These are phyloP conservation scores for Cyanodermella asteris DNA, from an alignment of 2,329 filamentous ascomycete genomes.

Conservation along the genomic window DNA sequence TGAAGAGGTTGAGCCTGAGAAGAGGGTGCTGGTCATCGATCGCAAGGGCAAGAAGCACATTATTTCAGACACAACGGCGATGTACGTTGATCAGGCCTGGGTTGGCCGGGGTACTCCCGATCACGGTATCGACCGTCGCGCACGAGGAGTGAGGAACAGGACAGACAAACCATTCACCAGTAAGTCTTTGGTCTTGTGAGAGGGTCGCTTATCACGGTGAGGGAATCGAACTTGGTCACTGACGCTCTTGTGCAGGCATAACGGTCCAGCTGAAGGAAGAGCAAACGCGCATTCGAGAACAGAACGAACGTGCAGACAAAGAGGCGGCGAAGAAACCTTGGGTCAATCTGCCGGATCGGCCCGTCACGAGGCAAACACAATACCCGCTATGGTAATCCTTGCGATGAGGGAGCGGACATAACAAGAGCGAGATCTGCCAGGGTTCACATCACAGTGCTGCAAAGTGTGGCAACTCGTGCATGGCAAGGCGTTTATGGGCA, in stretches of 20 bases:
- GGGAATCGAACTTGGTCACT: conserved; percentile 1
- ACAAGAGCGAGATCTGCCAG: no score
- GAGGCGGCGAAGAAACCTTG: conserved; percentile 63
- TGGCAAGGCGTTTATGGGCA: no score
- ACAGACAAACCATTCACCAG: conserved; percentile 53
- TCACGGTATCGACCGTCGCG: conserved; percentile 45
- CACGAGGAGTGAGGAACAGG: conserved; percentile 47
- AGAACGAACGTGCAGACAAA: conserved; percentile 57
- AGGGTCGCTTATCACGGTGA: conserved; percentile 2
- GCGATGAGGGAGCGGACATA: no score
- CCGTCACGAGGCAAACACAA: conserved; percentile 62
- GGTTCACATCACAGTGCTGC: no score
- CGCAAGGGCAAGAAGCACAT: conserved; percentile 54
- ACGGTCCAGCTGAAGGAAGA: conserved; percentile 81
- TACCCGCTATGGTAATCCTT: conserved; percentile 79
- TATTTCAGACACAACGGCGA: conserved; percentile 51
- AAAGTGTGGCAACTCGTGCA: no score
- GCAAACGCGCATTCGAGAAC: conserved; percentile 62
- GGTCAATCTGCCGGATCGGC: conserved; percentile 71
- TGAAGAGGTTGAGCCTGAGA: conserved; percentile 6
- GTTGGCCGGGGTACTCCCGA: conserved; percentile 54
- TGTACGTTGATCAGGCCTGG: conserved; percentile 89
- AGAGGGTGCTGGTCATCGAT: conserved; percentile 11
- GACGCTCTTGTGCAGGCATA: conserved; percentile 32
- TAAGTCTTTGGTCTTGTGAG: conserved; percentile 24